A percentile compares a stretch with the other conserved stretches of the same genome.
phyloP scores from a whole-genome alignment of 495 filamentous ascomycete species.

The Daldinia loculata region DNA sequence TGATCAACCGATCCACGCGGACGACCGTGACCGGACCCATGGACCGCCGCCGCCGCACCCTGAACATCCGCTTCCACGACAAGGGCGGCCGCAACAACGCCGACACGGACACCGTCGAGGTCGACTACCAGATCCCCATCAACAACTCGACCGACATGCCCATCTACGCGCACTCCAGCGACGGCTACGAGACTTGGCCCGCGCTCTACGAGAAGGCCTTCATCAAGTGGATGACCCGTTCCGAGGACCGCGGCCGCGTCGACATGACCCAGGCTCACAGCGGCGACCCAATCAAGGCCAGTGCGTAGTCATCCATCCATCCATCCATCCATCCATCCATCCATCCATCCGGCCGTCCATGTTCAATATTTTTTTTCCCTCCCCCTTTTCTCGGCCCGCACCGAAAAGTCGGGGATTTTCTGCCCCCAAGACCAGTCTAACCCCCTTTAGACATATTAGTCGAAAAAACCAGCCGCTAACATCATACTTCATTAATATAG shows the following conservation, averaged over 20 bases:
- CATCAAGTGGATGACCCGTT: conserved; percentile 46
- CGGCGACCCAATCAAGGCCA: conserved; percentile 52
- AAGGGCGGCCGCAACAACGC: conserved; percentile 53
- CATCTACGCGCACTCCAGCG: conserved; percentile 49
- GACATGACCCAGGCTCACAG: conserved; percentile 46
- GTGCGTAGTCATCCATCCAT: neutral
- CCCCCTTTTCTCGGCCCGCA: neutral
- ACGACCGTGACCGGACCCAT: neutral
- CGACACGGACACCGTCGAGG: conserved; percentile 46
- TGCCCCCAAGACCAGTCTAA: neutral
- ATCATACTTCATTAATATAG: neutral
- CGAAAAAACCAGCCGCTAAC: neutral
- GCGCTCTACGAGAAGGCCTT: conserved; percentile 55
- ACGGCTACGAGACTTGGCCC: conserved; percentile 49
- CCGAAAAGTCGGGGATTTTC: neutral
- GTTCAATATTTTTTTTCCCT: neutral
- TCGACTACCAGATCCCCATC: conserved; percentile 49
- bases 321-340: neutral
- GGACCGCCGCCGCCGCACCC: conserved; percentile 21
- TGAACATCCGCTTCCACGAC: conserved; percentile 48
- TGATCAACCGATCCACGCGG: conserved; percentile 43
- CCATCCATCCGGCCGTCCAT: neutral
- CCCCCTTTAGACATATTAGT: neutral
- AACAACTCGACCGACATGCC: conserved; percentile 50
- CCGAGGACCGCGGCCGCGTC: conserved; percentile 31